These are phyloP conservation scores for Haplosporangium gracile DNA, from an alignment of 192 early-diverging fungal species.

Conservation along the genomic window DNA sequence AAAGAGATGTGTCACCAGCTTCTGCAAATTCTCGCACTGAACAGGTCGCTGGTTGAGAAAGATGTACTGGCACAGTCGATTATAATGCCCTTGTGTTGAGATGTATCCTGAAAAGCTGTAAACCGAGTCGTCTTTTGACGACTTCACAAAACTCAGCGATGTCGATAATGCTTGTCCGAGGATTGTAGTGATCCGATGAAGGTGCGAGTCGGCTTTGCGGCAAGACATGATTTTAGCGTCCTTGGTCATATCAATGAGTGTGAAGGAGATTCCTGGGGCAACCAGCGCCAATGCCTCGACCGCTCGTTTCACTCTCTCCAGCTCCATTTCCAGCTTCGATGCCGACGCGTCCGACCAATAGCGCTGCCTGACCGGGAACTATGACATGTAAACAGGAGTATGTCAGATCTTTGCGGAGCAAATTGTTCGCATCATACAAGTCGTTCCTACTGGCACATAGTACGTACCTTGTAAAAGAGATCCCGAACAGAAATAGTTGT, in stretches of 20 bases:
- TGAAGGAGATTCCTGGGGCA: constrained; percentile 55
- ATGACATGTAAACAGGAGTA: not conserved
- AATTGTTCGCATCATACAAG: not conserved
- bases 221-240: constrained; percentile 50
- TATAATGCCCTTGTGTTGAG: constrained; percentile 42
- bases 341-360: constrained; percentile 44
- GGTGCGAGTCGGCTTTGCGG: constrained; percentile 47
- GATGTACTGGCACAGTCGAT: constrained; percentile 38
- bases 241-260: constrained; percentile 47
- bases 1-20: constrained; percentile 22
- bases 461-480: constrained; percentile 74
- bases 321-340: constrained; percentile 53
- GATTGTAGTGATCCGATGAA: constrained; percentile 49
- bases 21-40: constrained; percentile 11
- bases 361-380: constrained; percentile 74
- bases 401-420: not conserved
- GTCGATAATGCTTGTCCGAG: constrained; percentile 62
- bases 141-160: constrained; percentile 12
- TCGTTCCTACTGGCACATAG: not conserved
- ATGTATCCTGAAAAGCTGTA: constrained; percentile 41
- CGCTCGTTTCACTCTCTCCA: constrained; percentile 63
- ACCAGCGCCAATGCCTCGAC: constrained; percentile 67
- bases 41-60: constrained; percentile 47
- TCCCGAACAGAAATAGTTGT: constrained; percentile 73
- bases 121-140: not conserved